Percentiles rank a stretch among this genome's conserved stretches.
phyloP scores from a whole-genome alignment of 192 early-diverging fungal species.

The Pilobolus umbonatus region DNA sequence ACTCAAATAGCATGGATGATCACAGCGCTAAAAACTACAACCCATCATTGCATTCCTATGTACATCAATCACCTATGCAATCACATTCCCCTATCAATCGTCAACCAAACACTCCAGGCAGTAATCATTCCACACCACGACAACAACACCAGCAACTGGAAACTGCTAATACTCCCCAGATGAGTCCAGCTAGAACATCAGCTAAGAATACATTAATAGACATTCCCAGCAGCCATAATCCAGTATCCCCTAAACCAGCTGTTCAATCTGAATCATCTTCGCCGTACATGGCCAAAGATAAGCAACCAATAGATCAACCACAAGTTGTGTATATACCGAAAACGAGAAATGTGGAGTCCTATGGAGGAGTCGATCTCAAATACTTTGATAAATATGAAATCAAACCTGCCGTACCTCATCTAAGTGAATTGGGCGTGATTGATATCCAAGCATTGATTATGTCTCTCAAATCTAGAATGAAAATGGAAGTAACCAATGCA shows the following conservation, averaged over 20 bases:
- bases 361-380: conserved; percentile 72
- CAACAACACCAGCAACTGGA: conserved; percentile 19
- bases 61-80: conserved; percentile 15
- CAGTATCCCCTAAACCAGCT: background rate
- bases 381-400: conserved; percentile 50
- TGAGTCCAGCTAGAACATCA: conserved; percentile 10
- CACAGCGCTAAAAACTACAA: conserved; percentile 22
- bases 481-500: conserved; percentile 67
- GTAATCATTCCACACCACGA: conserved; percentile 13
- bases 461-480: conserved; percentile 73
- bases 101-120: conserved; percentile 10
- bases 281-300: background rate
- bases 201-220: background rate
- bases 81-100: conserved; percentile 10
- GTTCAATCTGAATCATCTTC: background rate
- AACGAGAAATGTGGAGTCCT: conserved; percentile 66
- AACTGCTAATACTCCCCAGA: conserved; percentile 9
- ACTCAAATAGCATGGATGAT: conserved; percentile 28
- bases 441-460: conserved; percentile 75
- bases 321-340: conserved; percentile 48
- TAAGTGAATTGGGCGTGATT: conserved; percentile 52
- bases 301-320: conserved; percentile 5
- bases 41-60: background rate
- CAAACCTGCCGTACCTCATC: conserved; percentile 43
- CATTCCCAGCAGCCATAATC: background rate